Evolutionary conservation across 345 rosid species (phyloP).

Genomic region (Murraya koenigii): DNA sequence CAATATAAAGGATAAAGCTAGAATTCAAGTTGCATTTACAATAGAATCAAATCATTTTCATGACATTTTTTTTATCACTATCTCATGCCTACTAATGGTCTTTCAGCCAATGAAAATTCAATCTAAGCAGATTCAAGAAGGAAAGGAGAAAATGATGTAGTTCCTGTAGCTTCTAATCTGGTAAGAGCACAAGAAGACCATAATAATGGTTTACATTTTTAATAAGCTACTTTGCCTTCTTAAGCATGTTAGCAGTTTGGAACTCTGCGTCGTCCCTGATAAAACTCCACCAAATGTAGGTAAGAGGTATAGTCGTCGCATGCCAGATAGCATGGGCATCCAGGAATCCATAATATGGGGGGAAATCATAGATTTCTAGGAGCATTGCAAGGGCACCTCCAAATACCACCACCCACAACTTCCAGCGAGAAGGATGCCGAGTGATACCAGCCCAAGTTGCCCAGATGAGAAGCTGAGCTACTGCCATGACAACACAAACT

Average conservation of each 20-base stretch:
- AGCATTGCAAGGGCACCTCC: slow-evolving; percentile 69
- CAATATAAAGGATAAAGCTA: not conserved
- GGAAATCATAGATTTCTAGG: slow-evolving; percentile 72
- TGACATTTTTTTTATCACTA: no score
- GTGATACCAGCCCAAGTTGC: slow-evolving; percentile 58
- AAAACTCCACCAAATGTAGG: slow-evolving; percentile 80
- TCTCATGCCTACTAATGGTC: not conserved
- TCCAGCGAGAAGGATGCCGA: slow-evolving; percentile 62
- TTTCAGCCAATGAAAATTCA: not conserved
- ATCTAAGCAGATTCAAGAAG: not conserved
- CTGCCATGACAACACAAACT: slow-evolving; percentile 57
- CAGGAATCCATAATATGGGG: slow-evolving; percentile 55
- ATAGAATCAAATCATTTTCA: not conserved
- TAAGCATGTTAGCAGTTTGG: slow-evolving; percentile 38
- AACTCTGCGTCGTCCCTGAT: slow-evolving; percentile 61
- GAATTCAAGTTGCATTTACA: not conserved
- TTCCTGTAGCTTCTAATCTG: not conserved
- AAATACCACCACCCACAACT: slow-evolving; percentile 59
- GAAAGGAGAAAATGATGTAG: not conserved
- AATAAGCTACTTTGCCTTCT: slow-evolving; percentile 38
- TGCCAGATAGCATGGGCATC: slow-evolving; percentile 85
- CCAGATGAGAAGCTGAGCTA: slow-evolving; percentile 61
- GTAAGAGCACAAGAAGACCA: not conserved
- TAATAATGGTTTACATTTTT: not conserved
- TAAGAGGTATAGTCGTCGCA: slow-evolving; percentile 53